Base-by-base conservation (phyloP, 768 basidiomycete species). In the Leccinum variicolor region DNA sequence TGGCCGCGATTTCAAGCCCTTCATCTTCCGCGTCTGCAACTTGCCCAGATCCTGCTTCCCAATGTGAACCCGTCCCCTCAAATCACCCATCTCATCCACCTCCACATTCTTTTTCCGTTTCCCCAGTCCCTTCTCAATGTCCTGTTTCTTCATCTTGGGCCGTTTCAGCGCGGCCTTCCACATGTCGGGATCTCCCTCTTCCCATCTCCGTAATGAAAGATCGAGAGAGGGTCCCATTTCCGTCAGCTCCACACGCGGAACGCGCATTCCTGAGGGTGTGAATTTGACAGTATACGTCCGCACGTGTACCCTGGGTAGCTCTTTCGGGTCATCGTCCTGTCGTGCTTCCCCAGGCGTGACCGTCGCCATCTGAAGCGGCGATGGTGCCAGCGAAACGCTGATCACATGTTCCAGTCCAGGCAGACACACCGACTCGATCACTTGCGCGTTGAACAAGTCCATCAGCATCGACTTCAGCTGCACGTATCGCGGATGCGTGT, bases 71-170 rank as follows among this genome's bases (percentile, higher is more conserved):
- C 85, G 81, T 46, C 95, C 97, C 66, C 96, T 83, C 74, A 94
- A 73, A 70, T 99, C 92, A 56, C 97, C 97, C 96, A 98, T 97
- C 73, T 92, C 93, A 77, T 99, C 96, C 66, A 94, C 91, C 77
- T 94, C 93, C 74, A 93, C 69, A 69, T 99, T 99, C 84, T 94
- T 95, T 74, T 81, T 84, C 81, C 90, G 92, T 81, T 91, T 92
- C n/a, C 92, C 93, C 10, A 93, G 68, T 0, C 94, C 93, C 70
- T 81, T 85, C 75, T 91, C 92, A 49, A 96, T 75, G 34, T 94
- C 91, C 58, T 80, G 81, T 79, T 96, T 94, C 77, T 89, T 90
- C 60, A 98, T 64, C 78, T 95, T 97, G 15, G 92, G 90, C 58
- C 86, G 79, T 70, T 78, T 89, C 80, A 92, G 81, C 13, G 95